Evolutionary conservation across 495 filamentous ascomycete genomes (phyloP), one percentile per base, ranked within the genome.

Genomic region (Corynascus novoguineensis): DNA sequence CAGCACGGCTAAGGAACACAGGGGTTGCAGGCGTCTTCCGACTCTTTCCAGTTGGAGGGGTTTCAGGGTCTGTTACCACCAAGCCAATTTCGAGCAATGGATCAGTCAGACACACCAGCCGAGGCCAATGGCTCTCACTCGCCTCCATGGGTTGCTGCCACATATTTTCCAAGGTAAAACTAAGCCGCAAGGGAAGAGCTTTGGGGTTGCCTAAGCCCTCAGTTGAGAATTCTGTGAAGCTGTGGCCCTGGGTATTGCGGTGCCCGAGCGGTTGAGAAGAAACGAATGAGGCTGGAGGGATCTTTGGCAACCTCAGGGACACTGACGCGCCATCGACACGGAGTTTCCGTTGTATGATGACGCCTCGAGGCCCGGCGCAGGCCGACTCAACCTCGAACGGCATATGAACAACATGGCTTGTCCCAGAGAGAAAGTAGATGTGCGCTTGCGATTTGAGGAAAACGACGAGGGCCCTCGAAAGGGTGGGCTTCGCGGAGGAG

Each of bases 381-480:
- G 89, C 90, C 47, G 81, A 83, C 64, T 96, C 89, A 34, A 97
- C 86, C 70, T 96, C 90, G 63, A 99, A 97, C 14, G 93, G 91
- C 57, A 99, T 80, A 68, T 95, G 88, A 54, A 97, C 82, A 55
- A 95, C 83, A 80, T 97, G 90, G 70, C 83, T 95, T 24, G 87
- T 82, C 4, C 91, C 91, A 17, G 86, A 78, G n/a, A 96, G 81
- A 68, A 92, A 95, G 76, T 88, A 95, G 62, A 97, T 82, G 65
- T 96, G 93, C 24, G 89, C 91, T 65, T 97, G 92, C 4, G 88
- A 88, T 69, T 91, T 93, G 56, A 99, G 81, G 60, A 97, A 86
- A 37, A 97, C 86, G 6, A 97, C 90, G 49, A 99, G 73, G 25
- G 93, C 87, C 62, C 86, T 79, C 68, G 84, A 73, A 62, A 84